Conservation (phyloP, 129 eudicot genomes). For the Pseudognaphalium luteoalbum region DNA sequence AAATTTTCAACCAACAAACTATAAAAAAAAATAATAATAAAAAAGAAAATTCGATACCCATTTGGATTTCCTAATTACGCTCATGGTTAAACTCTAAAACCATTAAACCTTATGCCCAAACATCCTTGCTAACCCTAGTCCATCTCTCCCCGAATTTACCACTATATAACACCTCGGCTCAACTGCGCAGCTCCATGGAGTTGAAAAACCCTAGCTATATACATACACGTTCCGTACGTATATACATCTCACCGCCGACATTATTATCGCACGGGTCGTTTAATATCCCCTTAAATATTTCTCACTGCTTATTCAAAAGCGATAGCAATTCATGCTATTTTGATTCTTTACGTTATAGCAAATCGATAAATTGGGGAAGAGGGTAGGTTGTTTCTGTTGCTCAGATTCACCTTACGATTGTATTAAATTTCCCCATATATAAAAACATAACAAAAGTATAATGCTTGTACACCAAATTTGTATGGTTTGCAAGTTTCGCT, state of each 20-base stretch:
- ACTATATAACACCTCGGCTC: neutral
- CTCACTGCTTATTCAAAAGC: neutral
- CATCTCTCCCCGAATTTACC: neutral
- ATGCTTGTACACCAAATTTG: neutral
- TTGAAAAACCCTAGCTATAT: neutral
- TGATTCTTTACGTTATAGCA: neutral
- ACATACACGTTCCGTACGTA: neutral
- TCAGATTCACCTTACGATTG: neutral
- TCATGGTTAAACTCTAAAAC: too few species aligned
- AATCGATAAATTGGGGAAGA: neutral
- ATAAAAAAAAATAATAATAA: too few species aligned
- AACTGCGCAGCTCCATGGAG: neutral
- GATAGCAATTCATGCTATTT: neutral
- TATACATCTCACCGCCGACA: neutral
- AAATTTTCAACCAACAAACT: too few species aligned
- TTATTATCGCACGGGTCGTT: neutral
- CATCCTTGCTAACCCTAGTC: neutral
- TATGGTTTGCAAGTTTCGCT: slow-evolving; percentile 2
- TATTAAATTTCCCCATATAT: neutral
- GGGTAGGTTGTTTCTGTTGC: neutral
- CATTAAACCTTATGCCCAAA: neutral
- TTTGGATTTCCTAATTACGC: too few species aligned
- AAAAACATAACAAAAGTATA: neutral
- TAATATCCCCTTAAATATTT: neutral
- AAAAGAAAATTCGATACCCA: too few species aligned